Evolutionary conservation across 1,139 yeast genomes (phyloP), one percentile per base, ranked within the genome.

Genomic region (Debaryomyces singareniensis): DNA sequence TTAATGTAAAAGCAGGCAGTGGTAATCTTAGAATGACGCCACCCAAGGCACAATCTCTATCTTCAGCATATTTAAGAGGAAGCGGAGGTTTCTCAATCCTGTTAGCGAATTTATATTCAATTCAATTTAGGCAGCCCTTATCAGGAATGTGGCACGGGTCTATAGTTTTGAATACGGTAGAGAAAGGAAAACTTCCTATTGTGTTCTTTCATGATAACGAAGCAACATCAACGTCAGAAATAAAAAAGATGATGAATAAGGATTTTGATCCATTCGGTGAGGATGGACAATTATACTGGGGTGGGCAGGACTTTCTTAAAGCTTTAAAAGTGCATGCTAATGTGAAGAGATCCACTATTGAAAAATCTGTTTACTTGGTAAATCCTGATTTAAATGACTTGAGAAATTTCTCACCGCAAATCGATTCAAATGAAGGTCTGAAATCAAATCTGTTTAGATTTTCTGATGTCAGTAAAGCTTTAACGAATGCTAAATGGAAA

Each of bases 141-240:
- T 60, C 71, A 14, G 93, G 96, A 1, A 81, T 85, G 78, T 91
- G 96, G 95, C 75, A 75, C 58, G 99, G 99, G 0, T 83, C 95
- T 0, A 60, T 89, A 13, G 64, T 86, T 2, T 57, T 89, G 27
- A 81, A 86, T 53, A 71, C 85, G 4, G 71, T 75, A 38, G 78
- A 73, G 30, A 83, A 80, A 29, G 81, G 83, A 24, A 73, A 75
- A 36, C 49, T 79, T 11, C 96, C 97, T 0, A 80, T 87, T 5
- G 51, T 91, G 26, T 91, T 87, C 53, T 89, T 93, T 61, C 97
- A 91, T 53, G 98, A 93, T 49, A 80, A 84, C 35, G 91, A 84
- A 44, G 75, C 82, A 15, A 77, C 84, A 5, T 80, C 93, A 26
- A 85, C 95, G 0, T 60, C 71, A 33, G 56, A 68, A 38, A 79